Percentiles rank a stretch among this genome's conserved stretches.
phyloP scores from a whole-genome alignment of 768 basidiomycete species.

The Boletus reticulatus region DNA sequence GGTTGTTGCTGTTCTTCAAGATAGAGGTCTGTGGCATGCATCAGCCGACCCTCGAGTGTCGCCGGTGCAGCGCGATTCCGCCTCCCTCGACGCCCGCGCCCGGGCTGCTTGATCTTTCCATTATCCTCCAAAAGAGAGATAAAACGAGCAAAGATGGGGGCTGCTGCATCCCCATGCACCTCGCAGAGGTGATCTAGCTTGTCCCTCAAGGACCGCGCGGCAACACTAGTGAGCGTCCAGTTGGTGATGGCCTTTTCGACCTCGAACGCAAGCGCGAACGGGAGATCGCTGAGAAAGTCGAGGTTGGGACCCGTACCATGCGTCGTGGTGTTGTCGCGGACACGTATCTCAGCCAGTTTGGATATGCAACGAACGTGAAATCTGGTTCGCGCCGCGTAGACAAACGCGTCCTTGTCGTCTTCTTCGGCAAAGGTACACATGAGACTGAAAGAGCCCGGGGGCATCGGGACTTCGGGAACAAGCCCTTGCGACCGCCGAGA shows the following conservation, averaged over 20 bases:
- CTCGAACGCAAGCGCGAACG: constrained; percentile 38
- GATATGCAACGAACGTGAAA: constrained; percentile 19
- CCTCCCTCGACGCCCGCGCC: not conserved
- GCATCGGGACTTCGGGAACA: constrained; percentile 20
- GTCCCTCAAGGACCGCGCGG: constrained; percentile 22
- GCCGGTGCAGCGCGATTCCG: not conserved
- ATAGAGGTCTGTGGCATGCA: constrained; percentile 16
- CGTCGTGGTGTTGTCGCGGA: constrained; percentile 17
- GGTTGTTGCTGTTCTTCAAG: constrained; percentile 26
- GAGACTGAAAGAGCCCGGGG: constrained; percentile 30
- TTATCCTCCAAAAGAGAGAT: constrained; percentile 20
- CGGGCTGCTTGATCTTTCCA: not conserved
- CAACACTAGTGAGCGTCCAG: constrained; percentile 22
- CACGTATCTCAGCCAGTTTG: constrained; percentile 4
- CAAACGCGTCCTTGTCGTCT: constrained; percentile 29
- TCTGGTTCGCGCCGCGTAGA: constrained; percentile 18
- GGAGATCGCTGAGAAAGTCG: constrained; percentile 25
- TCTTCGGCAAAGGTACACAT: constrained; percentile 28
- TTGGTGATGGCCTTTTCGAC: constrained; percentile 36
- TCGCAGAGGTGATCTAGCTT: constrained; percentile 21
- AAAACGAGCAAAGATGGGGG: constrained; percentile 25
- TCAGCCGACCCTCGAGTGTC: constrained; percentile 17
- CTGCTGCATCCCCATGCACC: constrained; percentile 11
- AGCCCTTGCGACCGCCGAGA: constrained; percentile 27
- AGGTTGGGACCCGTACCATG: constrained; percentile 10